Evolutionary conservation across 768 basidiomycete genomes (phyloP).

Genomic region (Harrya chromipes): DNA sequence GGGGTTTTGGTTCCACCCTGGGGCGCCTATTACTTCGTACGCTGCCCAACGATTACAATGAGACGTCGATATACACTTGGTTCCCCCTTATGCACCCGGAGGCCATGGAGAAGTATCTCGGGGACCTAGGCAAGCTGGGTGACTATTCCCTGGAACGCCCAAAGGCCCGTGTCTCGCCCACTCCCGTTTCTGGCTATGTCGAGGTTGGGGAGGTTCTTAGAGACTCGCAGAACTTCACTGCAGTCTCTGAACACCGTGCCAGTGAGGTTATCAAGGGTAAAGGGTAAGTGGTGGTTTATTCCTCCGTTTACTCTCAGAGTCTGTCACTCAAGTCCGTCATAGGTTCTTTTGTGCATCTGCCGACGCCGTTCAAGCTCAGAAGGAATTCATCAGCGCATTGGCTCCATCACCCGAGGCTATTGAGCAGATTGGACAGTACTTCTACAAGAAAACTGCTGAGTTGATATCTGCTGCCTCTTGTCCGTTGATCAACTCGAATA

Average conservation of each 20-base stretch:
- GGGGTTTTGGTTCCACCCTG: conserved; percentile 68
- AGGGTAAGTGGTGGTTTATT: conserved; percentile 45
- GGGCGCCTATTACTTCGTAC: conserved; percentile 73
- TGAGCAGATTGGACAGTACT: conserved; percentile 54
- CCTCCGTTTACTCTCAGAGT: background rate
- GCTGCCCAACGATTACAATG: conserved; percentile 64
- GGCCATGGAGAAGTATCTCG: conserved; percentile 59
- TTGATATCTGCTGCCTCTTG: conserved; percentile 55
- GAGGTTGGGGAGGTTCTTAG: conserved; percentile 53
- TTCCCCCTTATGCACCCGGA: conserved; percentile 86
- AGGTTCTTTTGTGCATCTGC: conserved; percentile 66
- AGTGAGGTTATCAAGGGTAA: conserved; percentile 52
- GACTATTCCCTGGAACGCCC: conserved; percentile 60
- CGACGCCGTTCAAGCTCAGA: conserved; percentile 35
- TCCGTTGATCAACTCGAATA: conserved; percentile 52
- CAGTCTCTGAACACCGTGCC: conserved; percentile 50
- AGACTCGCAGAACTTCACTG: conserved; percentile 41
- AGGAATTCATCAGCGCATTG: conserved; percentile 51
- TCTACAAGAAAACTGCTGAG: conserved; percentile 61
- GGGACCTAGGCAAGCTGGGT: conserved; percentile 49
- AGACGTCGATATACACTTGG: conserved; percentile 75
- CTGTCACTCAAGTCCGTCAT: background rate
- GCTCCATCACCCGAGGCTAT: conserved; percentile 44
- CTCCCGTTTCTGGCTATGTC: conserved; percentile 44
- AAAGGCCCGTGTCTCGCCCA: conserved; percentile 18